These are phyloP conservation scores for Lichtheimia corymbifera DNA, from an alignment of 371 early-diverging fungal genomes.

Conservation along the genomic window DNA sequence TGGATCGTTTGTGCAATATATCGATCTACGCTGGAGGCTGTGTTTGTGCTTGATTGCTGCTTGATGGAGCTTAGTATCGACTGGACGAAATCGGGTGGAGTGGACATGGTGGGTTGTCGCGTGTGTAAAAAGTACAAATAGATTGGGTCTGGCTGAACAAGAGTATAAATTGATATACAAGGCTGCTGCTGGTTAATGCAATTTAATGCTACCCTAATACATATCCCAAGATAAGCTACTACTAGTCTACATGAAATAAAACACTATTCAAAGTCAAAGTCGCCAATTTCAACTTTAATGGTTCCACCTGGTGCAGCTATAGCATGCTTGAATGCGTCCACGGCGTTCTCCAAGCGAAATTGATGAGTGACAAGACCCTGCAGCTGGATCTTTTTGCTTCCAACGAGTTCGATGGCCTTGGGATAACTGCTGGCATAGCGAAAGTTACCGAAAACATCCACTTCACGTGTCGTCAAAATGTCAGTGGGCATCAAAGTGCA, in stretches of 20 bases:
- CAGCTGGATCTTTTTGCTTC: conserved; percentile 10
- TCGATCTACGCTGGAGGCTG: conserved; percentile 1
- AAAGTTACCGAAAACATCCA: conserved; percentile 38
- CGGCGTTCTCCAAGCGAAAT: conserved; percentile 18
- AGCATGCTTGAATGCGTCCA: conserved; percentile 18
- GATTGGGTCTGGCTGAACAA: no score
- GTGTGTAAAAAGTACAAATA: no score
- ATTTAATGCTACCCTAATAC: no score
- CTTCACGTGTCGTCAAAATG: conserved; percentile 43
- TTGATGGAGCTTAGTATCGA: not conserved
- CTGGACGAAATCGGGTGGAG: not conserved
- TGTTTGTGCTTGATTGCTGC: not conserved
- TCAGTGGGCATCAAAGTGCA: conserved; percentile 39
- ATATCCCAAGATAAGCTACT: no score
- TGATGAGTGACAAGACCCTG: conserved; percentile 20
- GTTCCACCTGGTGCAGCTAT: conserved; percentile 14
- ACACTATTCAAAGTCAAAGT: conserved; percentile 12
- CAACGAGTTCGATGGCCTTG: conserved; percentile 19
- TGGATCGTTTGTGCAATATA: conserved; percentile 20
- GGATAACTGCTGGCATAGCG: conserved; percentile 25
- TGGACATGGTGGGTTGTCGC: not conserved
- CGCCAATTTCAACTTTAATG: conserved; percentile 25
- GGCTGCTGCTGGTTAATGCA: no score
- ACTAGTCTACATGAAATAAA: not conserved
- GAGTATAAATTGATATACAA: no score